Percentiles rank a stretch among this genome's conserved stretches.
Conservation (phyloP, 1,284 basidiomycete species). For the Moesziomyces parantarcticus region DNA sequence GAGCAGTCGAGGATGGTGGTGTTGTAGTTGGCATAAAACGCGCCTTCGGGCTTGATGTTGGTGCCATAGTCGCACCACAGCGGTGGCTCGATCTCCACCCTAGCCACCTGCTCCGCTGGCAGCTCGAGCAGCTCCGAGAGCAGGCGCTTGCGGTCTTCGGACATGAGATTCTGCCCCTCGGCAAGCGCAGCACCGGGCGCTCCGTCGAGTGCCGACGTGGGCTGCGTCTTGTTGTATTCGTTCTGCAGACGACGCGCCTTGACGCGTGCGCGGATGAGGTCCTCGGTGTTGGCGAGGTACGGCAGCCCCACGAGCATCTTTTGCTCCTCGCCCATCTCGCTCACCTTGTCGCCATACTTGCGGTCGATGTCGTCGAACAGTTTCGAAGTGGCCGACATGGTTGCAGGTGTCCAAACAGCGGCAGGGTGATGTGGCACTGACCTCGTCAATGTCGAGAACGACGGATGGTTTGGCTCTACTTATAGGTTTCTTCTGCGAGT, state of each 20-base stretch:
- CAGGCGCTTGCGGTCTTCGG: conserved; percentile 28
- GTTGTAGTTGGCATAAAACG: conserved; percentile 60
- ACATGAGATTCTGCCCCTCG: conserved; percentile 34
- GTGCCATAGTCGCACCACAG: conserved; percentile 56
- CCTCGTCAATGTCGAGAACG: neutral
- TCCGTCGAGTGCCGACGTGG: conserved; percentile 33
- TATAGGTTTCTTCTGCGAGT: neutral
- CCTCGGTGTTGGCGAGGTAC: conserved; percentile 40
- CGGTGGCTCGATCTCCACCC: conserved; percentile 41
- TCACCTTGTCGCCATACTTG: conserved; percentile 16
- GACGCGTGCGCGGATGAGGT: conserved; percentile 33
- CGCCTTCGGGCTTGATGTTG: conserved; percentile 59
- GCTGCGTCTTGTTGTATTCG: conserved; percentile 42
- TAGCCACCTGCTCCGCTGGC: conserved; percentile 3
- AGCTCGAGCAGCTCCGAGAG: conserved; percentile 30
- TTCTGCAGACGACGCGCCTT: conserved; percentile 38
- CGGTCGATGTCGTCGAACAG: conserved; percentile 30
- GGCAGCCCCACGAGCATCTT: conserved; percentile 49
- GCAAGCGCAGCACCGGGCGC: conserved; percentile 2
- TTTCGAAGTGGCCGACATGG: conserved; percentile 46
- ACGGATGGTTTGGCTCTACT: neutral
- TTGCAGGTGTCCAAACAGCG: neutral
- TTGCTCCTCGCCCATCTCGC: conserved; percentile 26
- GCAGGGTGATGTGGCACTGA: neutral
- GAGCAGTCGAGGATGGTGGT: conserved; percentile 57